These are phyloP conservation scores for Macroventuria anomochaeta DNA, from an alignment of 2,329 filamentous ascomycete species.

Conservation along the genomic window DNA sequence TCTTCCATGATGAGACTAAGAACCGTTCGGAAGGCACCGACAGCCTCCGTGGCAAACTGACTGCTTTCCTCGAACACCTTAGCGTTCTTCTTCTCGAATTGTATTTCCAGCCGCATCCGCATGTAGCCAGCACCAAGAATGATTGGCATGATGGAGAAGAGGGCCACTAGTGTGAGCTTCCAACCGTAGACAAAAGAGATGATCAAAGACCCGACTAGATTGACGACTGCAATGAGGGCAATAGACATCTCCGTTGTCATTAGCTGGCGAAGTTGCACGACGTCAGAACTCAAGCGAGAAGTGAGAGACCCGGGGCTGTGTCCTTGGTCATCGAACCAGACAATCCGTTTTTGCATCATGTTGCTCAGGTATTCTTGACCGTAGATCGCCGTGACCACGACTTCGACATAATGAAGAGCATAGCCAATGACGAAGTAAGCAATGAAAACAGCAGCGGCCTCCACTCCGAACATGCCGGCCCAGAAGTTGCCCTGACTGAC, in stretches of 20 bases:
- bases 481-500: conserved; percentile 61
- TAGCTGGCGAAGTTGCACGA: conserved; percentile 67
- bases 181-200: conserved; percentile 77
- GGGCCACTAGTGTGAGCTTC: conserved; percentile 74
- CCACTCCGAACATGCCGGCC: conserved; percentile 69
- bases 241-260: conserved; percentile 66
- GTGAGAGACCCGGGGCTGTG: conserved; percentile 68
- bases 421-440: conserved; percentile 61
- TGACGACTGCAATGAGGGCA: conserved; percentile 69
- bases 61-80: conserved; percentile 74
- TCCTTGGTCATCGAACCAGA: conserved; percentile 65
- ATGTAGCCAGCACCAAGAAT: conserved; percentile 58
- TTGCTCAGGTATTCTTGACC: conserved; percentile 67
- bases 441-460: conserved; percentile 61
- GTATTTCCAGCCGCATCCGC: conserved; percentile 64
- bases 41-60: conserved; percentile 76
- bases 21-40: conserved; percentile 76
- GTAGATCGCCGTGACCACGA: conserved; percentile 59
- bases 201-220: conserved; percentile 67
- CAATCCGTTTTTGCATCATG: conserved; percentile 65
- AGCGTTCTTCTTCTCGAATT: conserved; percentile 72
- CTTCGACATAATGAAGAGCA: conserved; percentile 39
- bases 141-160: conserved; percentile 64
- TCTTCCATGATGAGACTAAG: conserved; percentile 73
- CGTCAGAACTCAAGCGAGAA: conserved; percentile 62